Conservation (phyloP, 768 basidiomycete genomes). For the Pisolithus microcarpus region DNA sequence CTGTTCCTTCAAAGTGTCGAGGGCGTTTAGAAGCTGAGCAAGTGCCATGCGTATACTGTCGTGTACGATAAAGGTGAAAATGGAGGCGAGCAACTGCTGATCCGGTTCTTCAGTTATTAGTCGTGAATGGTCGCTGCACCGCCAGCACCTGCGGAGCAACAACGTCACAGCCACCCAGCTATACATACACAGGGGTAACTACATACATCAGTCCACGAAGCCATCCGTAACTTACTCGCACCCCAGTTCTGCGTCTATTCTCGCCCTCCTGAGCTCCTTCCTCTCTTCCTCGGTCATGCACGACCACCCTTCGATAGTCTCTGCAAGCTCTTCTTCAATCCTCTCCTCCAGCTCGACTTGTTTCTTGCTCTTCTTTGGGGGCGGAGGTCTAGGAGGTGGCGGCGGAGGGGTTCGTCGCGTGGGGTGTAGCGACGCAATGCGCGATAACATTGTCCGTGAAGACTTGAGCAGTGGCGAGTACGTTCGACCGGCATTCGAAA, state of each 20-base stretch:
- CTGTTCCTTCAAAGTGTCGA: conserved; percentile 62
- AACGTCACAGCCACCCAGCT: conserved; percentile 4
- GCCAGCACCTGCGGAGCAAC: too few species aligned
- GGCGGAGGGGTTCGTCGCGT: conserved; percentile 70
- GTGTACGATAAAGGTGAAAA: background rate
- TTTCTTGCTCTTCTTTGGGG: conserved; percentile 75
- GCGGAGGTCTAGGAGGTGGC: conserved; percentile 60
- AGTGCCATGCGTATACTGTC: conserved; percentile 21
- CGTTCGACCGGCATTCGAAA: conserved; percentile 21
- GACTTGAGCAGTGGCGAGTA: conserved; percentile 65
- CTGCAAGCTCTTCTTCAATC: conserved; percentile 75
- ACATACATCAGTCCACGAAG: too few species aligned
- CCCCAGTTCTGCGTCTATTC: conserved; percentile 57
- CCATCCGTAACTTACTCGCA: conserved; percentile 33
- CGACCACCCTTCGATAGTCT: conserved; percentile 62
- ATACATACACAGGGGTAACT: too few species aligned
- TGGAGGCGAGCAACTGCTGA: background rate
- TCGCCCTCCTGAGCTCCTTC: conserved; percentile 48
- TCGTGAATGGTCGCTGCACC: too few species aligned
- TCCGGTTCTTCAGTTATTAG: background rate
- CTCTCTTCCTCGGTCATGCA: conserved; percentile 35
- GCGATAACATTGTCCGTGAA: conserved; percentile 52
- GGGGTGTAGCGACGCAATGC: conserved; percentile 70
- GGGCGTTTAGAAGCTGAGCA: conserved; percentile 29
- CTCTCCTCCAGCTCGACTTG: conserved; percentile 67